phyloP scores from a whole-genome alignment of 805 yeast genomes.

The Saccharomycopsis babjevae region DNA sequence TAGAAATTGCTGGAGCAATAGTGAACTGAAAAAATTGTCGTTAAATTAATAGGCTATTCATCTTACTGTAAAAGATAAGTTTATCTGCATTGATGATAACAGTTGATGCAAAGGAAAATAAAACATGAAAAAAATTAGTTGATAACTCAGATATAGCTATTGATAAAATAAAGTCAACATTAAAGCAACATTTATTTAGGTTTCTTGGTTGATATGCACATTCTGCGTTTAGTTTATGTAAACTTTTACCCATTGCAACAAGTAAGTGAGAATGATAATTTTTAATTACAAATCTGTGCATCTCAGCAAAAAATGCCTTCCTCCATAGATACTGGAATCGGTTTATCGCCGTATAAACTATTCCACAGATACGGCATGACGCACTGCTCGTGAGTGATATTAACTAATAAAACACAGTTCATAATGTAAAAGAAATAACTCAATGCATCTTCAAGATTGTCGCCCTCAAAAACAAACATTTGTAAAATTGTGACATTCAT shows the following conservation, averaged over 20 bases:
- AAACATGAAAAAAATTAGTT: no score
- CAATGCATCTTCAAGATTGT: conserved; percentile 41
- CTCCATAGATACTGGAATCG: conserved; percentile 58
- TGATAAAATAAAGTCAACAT: no score
- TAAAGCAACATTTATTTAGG: no score
- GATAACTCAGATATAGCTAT: no score
- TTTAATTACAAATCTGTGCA: neutral
- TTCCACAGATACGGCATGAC: conserved; percentile 68
- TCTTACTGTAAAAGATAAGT: no score
- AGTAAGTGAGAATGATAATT: neutral
- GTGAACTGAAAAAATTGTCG: no score
- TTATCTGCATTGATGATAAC: no score
- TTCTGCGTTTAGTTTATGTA: no score
- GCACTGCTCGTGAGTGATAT: conserved; percentile 24
- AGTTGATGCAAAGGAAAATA: no score
- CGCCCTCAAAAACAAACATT: conserved; percentile 79
- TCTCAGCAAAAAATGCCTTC: conserved; percentile 59
- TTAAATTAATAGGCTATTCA: no score
- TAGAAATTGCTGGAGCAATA: no score
- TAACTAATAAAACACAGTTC: conserved; percentile 2
- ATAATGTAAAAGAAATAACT: conserved; percentile 4
- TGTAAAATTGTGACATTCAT: conserved; percentile 32
- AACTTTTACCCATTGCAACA: neutral
- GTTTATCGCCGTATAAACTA: conserved; percentile 72
- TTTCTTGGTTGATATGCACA: no score